Evolutionary conservation across 331 rosid genomes (phyloP).

Genomic region (Quercus lobata): DNA sequence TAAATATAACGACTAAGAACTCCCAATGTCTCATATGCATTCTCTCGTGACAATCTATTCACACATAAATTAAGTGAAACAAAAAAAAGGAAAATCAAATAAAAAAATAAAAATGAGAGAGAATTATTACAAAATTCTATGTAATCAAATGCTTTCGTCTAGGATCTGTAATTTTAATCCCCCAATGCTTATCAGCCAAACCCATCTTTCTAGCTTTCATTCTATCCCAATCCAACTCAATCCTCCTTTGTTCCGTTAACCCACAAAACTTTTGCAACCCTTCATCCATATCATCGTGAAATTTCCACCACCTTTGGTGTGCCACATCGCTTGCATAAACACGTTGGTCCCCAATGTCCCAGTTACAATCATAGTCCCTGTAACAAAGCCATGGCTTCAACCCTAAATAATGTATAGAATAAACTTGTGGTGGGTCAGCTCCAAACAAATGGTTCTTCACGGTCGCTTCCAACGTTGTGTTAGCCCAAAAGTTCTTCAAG

Average conservation of each 20-base stretch:
- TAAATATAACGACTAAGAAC: neutral
- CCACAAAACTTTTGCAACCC: constrained; percentile 55
- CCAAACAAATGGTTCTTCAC: constrained; percentile 63
- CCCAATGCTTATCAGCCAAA: constrained; percentile 61
- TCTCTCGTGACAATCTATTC: constrained; percentile 1
- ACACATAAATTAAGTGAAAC: constrained; percentile 20
- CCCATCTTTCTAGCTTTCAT: constrained; percentile 42
- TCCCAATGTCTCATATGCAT: neutral
- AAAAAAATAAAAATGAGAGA: neutral
- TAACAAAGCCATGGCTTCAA: constrained; percentile 91
- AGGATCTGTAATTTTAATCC: constrained; percentile 75
- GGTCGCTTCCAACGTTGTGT: constrained; percentile 52
- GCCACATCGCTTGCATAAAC: constrained; percentile 96
- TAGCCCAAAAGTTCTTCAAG: constrained; percentile 83
- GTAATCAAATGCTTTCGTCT: constrained; percentile 60
- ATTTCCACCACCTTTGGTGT: constrained; percentile 77
- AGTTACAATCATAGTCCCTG: constrained; percentile 96
- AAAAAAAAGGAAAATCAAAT: neutral
- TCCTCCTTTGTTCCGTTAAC: constrained; percentile 54
- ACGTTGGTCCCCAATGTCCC: constrained; percentile 57
- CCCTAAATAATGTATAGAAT: constrained; percentile 74
- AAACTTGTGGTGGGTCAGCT: constrained; percentile 73
- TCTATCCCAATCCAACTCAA: constrained; percentile 69
- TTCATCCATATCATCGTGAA: constrained; percentile 57
- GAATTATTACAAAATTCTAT: neutral